phyloP scores from a whole-genome alignment of 805 yeast species.

The Hermanozyma aechmeae region DNA sequence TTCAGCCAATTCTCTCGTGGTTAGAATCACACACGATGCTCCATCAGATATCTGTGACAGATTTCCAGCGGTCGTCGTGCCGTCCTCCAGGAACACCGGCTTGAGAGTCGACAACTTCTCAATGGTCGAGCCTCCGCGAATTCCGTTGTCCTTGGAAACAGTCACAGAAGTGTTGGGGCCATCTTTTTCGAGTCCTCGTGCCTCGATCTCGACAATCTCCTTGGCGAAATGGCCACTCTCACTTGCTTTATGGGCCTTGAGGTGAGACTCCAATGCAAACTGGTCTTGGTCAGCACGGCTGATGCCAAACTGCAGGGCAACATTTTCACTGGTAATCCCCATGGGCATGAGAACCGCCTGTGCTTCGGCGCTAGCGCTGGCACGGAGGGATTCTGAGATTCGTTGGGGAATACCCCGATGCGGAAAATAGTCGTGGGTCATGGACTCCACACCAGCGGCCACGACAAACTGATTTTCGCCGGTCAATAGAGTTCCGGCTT shows the following conservation, averaged over 20 bases:
- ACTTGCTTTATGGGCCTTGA: slow-evolving; percentile 14
- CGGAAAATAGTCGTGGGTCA: slow-evolving; percentile 32
- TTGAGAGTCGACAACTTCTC: slow-evolving; percentile 19
- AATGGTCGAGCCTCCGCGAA: slow-evolving; percentile 14
- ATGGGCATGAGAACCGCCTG: slow-evolving; percentile 21
- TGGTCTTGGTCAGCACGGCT: slow-evolving; percentile 16
- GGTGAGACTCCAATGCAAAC: slow-evolving; percentile 16
- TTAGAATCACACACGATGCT: slow-evolving; percentile 8
- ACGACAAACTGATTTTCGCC: slow-evolving; percentile 23
- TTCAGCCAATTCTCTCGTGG: slow-evolving; percentile 3
- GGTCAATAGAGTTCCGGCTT: slow-evolving; percentile 19
- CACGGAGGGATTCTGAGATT: slow-evolving; percentile 14
- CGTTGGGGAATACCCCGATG: slow-evolving; percentile 28
- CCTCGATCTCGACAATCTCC: slow-evolving; percentile 13
- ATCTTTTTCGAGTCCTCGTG: slow-evolving; percentile 6
- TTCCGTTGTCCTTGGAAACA: slow-evolving; percentile 20
- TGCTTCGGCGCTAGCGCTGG: slow-evolving; percentile 12
- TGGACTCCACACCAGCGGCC: slow-evolving; percentile 36
- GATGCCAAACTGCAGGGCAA: slow-evolving; percentile 14
- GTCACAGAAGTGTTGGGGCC: slow-evolving; percentile 1
- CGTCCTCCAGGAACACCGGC: slow-evolving; percentile 17
- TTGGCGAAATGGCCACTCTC: slow-evolving; percentile 13
- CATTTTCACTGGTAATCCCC: slow-evolving; percentile 21
- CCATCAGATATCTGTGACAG: slow-evolving; percentile 7
- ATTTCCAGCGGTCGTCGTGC: slow-evolving; percentile 3